phyloP scores from a whole-genome alignment of 169 alveolate genomes.

The Condylostoma magnum region DNA sequence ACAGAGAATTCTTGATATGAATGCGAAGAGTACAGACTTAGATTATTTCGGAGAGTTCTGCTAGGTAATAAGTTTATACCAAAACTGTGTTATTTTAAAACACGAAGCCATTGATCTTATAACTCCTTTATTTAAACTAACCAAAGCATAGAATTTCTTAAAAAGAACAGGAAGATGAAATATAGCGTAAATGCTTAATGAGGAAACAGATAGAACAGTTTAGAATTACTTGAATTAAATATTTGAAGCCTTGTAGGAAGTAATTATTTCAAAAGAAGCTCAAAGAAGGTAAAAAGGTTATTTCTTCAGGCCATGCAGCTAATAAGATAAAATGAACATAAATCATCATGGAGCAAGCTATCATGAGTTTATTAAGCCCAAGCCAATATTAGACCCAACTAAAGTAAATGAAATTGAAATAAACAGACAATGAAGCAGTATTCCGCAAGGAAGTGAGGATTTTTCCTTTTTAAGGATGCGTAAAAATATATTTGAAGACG shows the following conservation, averaged over 20 bases:
- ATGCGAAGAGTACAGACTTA: not conserved
- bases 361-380: conserved; percentile 13
- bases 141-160: conserved; percentile 4
- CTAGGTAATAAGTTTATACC: conserved; percentile 48
- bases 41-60: conserved; percentile 35
- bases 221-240: not conserved
- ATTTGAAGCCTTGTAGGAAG: not conserved
- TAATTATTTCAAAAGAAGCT: not conserved
- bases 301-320: conserved; percentile 13
- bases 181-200: not conserved
- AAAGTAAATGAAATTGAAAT: not conserved
- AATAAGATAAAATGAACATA: not conserved
- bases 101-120: conserved; percentile 49
- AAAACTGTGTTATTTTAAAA: conserved; percentile 56
- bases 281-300: conserved; percentile 12
- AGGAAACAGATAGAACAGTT: not conserved
- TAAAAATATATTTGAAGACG: conserved; percentile 80
- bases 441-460: conserved; percentile 86
- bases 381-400: not conserved
- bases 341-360: conserved; percentile 10
- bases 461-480: conserved; percentile 68
- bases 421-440: conserved; percentile 70
- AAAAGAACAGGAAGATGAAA: not conserved
- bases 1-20: conserved; percentile 17
- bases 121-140: conserved; percentile 43